A percentile compares a stretch with the other conserved stretches of the same genome.
Evolutionary conservation across 1,284 basidiomycete genomes (phyloP).

Genomic region (Boletus semigastroideus): DNA sequence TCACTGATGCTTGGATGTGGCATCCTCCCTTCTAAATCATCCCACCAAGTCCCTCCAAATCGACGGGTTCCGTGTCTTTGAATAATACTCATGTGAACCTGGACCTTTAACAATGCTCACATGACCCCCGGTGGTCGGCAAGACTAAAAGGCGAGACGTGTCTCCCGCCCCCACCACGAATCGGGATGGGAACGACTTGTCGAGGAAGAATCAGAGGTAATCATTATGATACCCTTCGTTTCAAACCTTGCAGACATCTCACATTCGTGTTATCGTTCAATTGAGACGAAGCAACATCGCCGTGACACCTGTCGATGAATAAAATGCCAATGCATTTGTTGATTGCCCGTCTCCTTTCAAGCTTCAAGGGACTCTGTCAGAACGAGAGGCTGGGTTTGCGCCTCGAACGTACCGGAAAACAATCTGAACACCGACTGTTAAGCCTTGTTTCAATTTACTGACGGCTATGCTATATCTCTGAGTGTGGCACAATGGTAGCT

Average conservation of each 20-base stretch:
- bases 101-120: too few species aligned
- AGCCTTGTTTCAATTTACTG: constrained; percentile 1
- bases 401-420: neutral
- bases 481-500: neutral
- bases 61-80: too few species aligned
- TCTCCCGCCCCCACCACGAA: too few species aligned
- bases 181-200: too few species aligned
- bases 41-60: too few species aligned
- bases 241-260: neutral
- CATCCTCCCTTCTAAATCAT: neutral
- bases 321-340: neutral
- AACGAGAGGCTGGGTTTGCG: neutral
- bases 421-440: neutral
- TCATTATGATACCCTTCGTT: too few species aligned
- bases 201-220: too few species aligned
- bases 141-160: too few species aligned
- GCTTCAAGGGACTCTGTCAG: neutral
- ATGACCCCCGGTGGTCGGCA: too few species aligned
- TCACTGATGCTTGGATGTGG: neutral
- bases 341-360: neutral
- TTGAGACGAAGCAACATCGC: too few species aligned
- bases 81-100: too few species aligned
- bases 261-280: neutral
- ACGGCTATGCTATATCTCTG: neutral
- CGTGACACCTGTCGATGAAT: neutral